Evolutionary conservation across 2,329 filamentous ascomycete genomes (phyloP).

Genomic region (Sclerotinia trifoliorum): DNA sequence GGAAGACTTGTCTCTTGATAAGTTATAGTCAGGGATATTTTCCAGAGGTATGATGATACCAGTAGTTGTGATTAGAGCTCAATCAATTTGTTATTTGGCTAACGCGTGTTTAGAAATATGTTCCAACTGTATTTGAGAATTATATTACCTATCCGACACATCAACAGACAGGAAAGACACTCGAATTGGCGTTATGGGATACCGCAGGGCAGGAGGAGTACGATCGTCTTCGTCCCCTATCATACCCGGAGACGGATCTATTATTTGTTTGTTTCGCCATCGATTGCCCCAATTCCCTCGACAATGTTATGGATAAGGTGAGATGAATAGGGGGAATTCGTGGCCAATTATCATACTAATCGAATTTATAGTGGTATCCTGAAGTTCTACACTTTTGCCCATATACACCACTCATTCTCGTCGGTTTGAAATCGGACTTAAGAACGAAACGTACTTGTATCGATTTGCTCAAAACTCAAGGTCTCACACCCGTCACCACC

Average conservation of each 20-base stretch:
- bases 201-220: conserved; percentile 99
- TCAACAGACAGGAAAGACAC: conserved; percentile 82
- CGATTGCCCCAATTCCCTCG: conserved; percentile 95
- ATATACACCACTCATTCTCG: conserved; percentile 91
- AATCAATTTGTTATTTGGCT: neutral
- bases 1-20: conserved; percentile 97
- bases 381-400: conserved; percentile 99
- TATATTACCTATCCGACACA: conserved; percentile 98
- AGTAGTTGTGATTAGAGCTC: conserved; percentile 32
- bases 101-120: conserved; percentile 76
- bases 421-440: conserved; percentile 95
- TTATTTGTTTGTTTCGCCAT: conserved; percentile 99
- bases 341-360: conserved; percentile 17
- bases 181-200: conserved; percentile 97
- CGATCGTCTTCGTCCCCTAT: conserved; percentile 89
- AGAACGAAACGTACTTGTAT: conserved; percentile 95
- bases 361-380: conserved; percentile 80
- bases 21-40: conserved; percentile 99
- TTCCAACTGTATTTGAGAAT: conserved; percentile 98
- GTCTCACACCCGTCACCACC: conserved; percentile 87
- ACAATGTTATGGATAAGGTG: conserved; percentile 99
- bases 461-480: conserved; percentile 97
- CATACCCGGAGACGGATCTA: conserved; percentile 96
- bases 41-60: conserved; percentile 69
- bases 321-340: conserved; percentile 28